phyloP scores from a whole-genome alignment of 2,329 filamentous ascomycete genomes.

The Orbilia brochopaga region DNA sequence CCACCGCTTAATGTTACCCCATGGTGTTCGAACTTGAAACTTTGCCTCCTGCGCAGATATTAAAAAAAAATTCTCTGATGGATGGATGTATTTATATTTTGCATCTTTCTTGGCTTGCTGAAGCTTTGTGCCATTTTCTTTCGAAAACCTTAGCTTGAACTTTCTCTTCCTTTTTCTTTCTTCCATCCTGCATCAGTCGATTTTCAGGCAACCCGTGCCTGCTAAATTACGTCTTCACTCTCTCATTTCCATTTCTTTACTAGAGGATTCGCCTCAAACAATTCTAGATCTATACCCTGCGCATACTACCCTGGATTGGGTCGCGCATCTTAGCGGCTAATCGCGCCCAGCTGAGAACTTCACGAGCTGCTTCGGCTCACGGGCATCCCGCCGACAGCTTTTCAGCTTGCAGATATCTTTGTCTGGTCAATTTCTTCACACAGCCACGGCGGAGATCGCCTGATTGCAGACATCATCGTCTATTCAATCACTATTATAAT shows the following conservation, averaged over 20 bases:
- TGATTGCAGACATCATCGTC: conserved; percentile 3
- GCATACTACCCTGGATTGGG: conserved; percentile 38
- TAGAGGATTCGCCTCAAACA: conserved; percentile 40
- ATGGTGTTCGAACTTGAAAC: conserved; percentile 35
- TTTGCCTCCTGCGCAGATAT: conserved; percentile 42
- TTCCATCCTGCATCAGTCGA: conserved; percentile 35
- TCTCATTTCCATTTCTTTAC: conserved; percentile 12
- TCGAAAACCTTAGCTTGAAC: conserved; percentile 13
- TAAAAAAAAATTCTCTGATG: conserved; percentile 23
- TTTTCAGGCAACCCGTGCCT: conserved; percentile 29
- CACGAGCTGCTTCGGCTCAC: conserved; percentile 1
- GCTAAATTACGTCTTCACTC: conserved; percentile 45
- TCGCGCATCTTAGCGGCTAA: conserved; percentile 22
- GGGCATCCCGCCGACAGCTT: neutral
- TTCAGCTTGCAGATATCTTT: neutral
- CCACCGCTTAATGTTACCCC: conserved; percentile 29
- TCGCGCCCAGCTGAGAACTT: conserved; percentile 15
- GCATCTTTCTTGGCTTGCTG: conserved; percentile 31
- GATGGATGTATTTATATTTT: conserved; percentile 1
- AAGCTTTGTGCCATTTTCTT: conserved; percentile 23
- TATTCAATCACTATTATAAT: neutral
- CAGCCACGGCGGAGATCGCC: conserved; percentile 21
- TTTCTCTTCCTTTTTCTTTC: conserved; percentile 21
- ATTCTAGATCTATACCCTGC: conserved; percentile 43
- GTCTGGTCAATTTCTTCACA: neutral